Evolutionary conservation across 2,329 filamentous ascomycete genomes (phyloP).

Genomic region (Calonectria naviculata): DNA sequence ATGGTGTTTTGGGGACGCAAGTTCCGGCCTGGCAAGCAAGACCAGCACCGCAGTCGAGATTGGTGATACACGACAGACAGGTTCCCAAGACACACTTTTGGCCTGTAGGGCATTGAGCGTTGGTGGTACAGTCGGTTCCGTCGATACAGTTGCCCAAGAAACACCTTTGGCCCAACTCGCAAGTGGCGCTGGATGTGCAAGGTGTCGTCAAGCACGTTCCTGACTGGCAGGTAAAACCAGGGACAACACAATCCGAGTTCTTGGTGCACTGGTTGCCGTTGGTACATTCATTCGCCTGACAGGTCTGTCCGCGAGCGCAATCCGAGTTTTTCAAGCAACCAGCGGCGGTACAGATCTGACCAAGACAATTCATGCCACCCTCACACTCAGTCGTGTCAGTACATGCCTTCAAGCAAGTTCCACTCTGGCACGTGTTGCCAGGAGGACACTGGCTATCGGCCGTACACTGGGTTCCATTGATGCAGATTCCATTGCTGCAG

Average conservation of each 20-base stretch:
- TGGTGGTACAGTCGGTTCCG: background rate
- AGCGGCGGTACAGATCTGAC: background rate
- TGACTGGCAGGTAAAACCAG: background rate
- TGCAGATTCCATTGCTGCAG: background rate
- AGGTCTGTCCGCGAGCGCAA: slow-evolving; percentile 2
- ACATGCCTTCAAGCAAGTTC: background rate
- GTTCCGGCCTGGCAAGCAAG: background rate
- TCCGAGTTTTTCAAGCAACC: background rate
- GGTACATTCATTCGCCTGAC: background rate
- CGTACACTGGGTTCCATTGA: background rate
- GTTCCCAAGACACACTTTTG: background rate
- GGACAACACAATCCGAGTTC: background rate
- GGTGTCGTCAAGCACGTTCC: background rate
- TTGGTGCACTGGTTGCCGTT: background rate
- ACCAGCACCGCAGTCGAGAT: background rate
- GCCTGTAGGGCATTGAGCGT: background rate
- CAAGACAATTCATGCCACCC: background rate
- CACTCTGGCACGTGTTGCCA: background rate
- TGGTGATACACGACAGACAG: background rate
- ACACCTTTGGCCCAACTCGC: background rate
- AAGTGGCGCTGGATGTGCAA: background rate
- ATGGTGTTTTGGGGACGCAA: background rate
- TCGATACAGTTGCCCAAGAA: background rate
- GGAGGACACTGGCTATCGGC: background rate
- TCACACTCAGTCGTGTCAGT: background rate